Percentiles rank a stretch among this genome's conserved stretches.
Conservation (phyloP, 768 basidiomycete genomes). For the Tulasnella sp. region DNA sequence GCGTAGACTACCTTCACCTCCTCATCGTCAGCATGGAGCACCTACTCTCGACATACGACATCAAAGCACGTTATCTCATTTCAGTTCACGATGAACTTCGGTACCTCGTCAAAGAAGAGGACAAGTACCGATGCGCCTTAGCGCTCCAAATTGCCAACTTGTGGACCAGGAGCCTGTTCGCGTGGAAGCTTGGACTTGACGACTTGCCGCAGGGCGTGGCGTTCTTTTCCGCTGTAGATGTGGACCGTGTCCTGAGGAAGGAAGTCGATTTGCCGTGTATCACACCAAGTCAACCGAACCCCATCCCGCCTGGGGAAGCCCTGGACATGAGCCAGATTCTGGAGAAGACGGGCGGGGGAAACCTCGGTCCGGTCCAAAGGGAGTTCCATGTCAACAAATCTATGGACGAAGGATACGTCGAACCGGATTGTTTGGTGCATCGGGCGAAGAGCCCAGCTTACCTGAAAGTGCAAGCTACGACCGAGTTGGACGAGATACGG, state of each 20-base stretch:
- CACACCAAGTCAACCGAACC: conserved; percentile 82
- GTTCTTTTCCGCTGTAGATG: conserved; percentile 95
- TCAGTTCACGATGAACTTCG: conserved; percentile 97
- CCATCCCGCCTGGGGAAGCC: conserved; percentile 85
- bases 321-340: conserved; percentile 66
- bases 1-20: conserved; percentile 96
- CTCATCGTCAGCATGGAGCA: conserved; percentile 94
- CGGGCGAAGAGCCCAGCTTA: conserved; percentile 61
- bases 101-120: conserved; percentile 84
- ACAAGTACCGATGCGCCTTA: conserved; percentile 83
- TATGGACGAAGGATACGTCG: conserved; percentile 47
- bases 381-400: conserved; percentile 46
- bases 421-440: conserved; percentile 60
- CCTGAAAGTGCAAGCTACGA: conserved; percentile 71
- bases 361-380: conserved; percentile 56
- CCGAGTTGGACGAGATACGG: conserved; percentile 66
- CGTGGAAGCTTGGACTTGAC: conserved; percentile 90
- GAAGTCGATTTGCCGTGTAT: conserved; percentile 95
- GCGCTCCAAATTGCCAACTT: conserved; percentile 93
- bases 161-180: conserved; percentile 90
- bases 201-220: conserved; percentile 93
- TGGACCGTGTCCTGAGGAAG: conserved; percentile 86
- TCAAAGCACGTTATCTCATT: conserved; percentile 87
- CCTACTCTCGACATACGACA: conserved; percentile 72
- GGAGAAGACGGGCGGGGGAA: conserved; percentile 63